Conservation (phyloP, 2,329 filamentous ascomycete species). For the Elsinoe batatas region DNA sequence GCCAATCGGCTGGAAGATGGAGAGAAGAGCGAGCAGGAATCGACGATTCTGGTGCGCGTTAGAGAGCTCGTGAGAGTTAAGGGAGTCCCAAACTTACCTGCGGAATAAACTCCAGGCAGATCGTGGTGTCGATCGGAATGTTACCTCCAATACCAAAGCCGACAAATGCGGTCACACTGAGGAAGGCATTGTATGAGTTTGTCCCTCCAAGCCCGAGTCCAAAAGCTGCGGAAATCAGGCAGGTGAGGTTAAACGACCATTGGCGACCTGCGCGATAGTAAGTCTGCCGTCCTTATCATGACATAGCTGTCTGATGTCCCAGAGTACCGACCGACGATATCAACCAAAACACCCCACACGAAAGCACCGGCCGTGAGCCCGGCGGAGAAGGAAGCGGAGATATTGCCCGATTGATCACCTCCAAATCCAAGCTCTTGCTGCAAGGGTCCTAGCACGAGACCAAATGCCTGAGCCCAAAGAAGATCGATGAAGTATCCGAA, state of each 20-base stretch:
- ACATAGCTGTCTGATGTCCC: not conserved
- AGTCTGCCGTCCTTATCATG: conserved; percentile 4
- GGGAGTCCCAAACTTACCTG: conserved; percentile 15
- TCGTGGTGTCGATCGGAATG: conserved; percentile 47
- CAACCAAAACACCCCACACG: conserved; percentile 46
- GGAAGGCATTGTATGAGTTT: conserved; percentile 41
- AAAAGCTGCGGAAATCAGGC: conserved; percentile 45
- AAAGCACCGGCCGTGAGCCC: conserved; percentile 48
- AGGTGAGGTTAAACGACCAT: conserved; percentile 51
- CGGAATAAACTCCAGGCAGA: conserved; percentile 47
- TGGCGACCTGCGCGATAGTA: conserved; percentile 32
- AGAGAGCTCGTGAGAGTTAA: conserved; percentile 12
- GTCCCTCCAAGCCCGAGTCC: conserved; percentile 44
- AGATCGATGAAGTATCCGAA: conserved; percentile 48
- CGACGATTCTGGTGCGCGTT: conserved; percentile 34
- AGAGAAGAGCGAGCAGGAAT: conserved; percentile 44
- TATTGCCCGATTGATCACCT: conserved; percentile 36
- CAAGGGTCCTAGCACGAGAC: conserved; percentile 44
- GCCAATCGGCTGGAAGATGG: conserved; percentile 47
- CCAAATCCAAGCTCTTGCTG: conserved; percentile 48
- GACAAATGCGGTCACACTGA: conserved; percentile 45
- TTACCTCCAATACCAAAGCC: conserved; percentile 43
- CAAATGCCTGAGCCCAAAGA: conserved; percentile 50
- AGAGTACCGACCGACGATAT: conserved; percentile 36
- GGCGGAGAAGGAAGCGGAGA: conserved; percentile 46